Base-by-base conservation (phyloP, 768 basidiomycete species). In the Antrodiella citrinella region DNA sequence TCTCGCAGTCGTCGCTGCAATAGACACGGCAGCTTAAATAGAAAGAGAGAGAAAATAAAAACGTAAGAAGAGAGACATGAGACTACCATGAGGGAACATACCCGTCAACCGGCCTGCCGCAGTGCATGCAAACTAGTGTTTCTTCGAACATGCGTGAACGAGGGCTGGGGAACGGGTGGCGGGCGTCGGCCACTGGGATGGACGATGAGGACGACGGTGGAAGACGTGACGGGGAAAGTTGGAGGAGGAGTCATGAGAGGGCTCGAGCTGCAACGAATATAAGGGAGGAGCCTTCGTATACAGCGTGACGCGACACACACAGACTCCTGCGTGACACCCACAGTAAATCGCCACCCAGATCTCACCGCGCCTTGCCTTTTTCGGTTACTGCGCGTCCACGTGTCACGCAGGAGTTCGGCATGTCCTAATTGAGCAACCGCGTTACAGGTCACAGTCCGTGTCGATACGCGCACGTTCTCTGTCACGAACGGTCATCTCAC, bases 101-200 rank as follows among this genome's bases (percentile, higher is more conserved):
- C 65, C 76, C 78, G 54, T 65, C 63, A 57, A 86, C 73, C 49
- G 77, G 77, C 65, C 76, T 81, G 48, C 84, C 82, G 62, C 86
- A 89, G 48, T 75, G 69, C 51, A 89, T 74, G 63, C 86, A 89
- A 59, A 82, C 73, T 45, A 49, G 43, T 4, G 51, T 43, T 72
- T 87, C 85, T 75, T 86, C 81, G 66, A 85, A 87, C 86, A 88
- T 89, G 51, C 49, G n/a, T 45, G 56, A n/a, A 13, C 30, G 44
- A 26, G 47, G 21, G 13, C 26, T 13, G 26, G 19, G 15, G 30
- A 35, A 35, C 15, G 15, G 30, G 30, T 15, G 15, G 30, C 30
- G 35, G 19, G 24, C 35, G 19, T 22, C 21, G 20, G 18, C 21
- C 30, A 35, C 30, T 15, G 42, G 18, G 7, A 42, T 40, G 11